These are phyloP conservation scores for Dovyalis caffra DNA, from an alignment of 345 rosid species.

Conservation along the genomic window DNA sequence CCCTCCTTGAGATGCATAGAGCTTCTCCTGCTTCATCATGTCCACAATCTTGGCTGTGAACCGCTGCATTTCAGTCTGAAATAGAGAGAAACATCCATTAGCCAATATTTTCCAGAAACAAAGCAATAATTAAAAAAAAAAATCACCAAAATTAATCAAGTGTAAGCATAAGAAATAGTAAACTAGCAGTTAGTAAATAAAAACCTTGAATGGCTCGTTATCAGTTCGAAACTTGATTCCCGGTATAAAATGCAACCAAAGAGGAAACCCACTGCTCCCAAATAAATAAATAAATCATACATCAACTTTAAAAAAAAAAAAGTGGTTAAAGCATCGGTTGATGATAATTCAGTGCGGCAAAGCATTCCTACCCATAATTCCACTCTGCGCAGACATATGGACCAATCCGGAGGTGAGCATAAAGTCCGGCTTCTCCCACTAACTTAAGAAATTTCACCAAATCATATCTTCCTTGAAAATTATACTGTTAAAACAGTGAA, in stretches of 20 bases:
- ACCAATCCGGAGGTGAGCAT: conserved; percentile 90
- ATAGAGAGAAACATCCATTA: background rate
- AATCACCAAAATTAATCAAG: background rate
- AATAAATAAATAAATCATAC: background rate
- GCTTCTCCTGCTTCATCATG: conserved; percentile 83
- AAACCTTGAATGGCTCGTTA: conserved; percentile 86
- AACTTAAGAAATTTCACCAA: conserved; percentile 77
- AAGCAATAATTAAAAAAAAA: background rate
- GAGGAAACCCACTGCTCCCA: conserved; percentile 77
- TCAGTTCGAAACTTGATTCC: conserved; percentile 86
- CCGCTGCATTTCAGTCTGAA: conserved; percentile 82
- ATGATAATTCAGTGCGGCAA: background rate
- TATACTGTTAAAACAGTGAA: conserved; percentile 44
- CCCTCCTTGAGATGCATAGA: conserved; percentile 95
- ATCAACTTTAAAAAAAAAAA: background rate
- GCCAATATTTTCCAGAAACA: background rate
- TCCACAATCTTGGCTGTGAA: conserved; percentile 87
- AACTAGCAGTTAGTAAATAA: background rate
- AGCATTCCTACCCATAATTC: conserved; percentile 73
- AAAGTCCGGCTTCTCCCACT: conserved; percentile 81
- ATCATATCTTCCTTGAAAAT: conserved; percentile 89
- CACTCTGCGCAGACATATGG: conserved; percentile 97
- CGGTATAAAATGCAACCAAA: conserved; percentile 87
- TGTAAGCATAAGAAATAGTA: conserved; percentile 1
- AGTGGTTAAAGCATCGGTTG: background rate